Base-by-base conservation (phyloP, 352 stramenopile genomes). In the Phytophthora pistaciae region DNA sequence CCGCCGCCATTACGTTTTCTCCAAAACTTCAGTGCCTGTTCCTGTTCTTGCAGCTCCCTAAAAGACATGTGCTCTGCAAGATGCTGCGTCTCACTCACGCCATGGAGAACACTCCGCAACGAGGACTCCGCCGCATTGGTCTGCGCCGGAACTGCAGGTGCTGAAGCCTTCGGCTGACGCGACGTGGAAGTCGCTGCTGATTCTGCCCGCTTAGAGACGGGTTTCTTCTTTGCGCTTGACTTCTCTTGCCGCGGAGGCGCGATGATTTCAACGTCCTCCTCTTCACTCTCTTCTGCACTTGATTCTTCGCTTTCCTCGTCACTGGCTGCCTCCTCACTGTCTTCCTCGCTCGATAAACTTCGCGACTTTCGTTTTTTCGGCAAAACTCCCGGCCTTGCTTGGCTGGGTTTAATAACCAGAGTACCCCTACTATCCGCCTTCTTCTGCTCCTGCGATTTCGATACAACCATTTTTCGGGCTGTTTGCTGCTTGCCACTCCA, bases 31-130 rank as follows among this genome's bases (percentile, higher is more conserved):
- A 84, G 60, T n/a, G 81, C 60, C 40, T 83, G 72, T 9, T 90
- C 75, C 65, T 90, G 82, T 11, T 78, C 80, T 63, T 90, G 82
- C 18, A 87, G 64, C 57, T 88, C 78, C 18, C 59, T 56, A 36
- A 85, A 70, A 18, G 82, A 82, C 56, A 90, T 71, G 33, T 68
- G 75, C 48, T 90, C 79, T n/a, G 67, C 66, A 10, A 88, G 60
- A 16, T 44, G 31, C 21, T 69, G 60, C 56, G 58, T 68, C 56
- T 70, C 60, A 55, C 46, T 79, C 29, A 50, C 56, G 3, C 63
- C 58, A 64, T 60, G 31, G 9, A 57, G 54, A 33, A 44, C 40
- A 57, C 23, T 48, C 8, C 53, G 46, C 21, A 60, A 54, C 13
- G 42, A 48, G 21, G 16, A 42, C 18, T 62, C 42, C 49, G 63